A percentile compares a stretch with the other conserved stretches of the same genome.
phyloP scores from a whole-genome alignment of 768 basidiomycete species.

The Epithele typhae region DNA sequence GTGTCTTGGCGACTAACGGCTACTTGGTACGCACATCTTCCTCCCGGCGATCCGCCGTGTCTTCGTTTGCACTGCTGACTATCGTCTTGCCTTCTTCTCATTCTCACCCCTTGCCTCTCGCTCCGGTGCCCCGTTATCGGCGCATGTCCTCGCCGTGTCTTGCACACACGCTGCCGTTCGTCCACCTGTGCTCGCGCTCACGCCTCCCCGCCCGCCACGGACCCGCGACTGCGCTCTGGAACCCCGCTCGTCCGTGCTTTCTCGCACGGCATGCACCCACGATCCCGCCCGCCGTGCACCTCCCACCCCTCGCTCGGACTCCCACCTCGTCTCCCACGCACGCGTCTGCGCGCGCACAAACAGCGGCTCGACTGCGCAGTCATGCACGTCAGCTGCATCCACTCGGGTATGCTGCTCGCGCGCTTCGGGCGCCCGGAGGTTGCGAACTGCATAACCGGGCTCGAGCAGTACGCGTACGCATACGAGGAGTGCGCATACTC shows the following conservation, averaged over 20 bases:
- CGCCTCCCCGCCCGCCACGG: too few species aligned
- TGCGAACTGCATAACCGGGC: constrained; percentile 74
- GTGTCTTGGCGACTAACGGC: constrained; percentile 80
- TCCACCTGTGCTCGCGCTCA: too few species aligned
- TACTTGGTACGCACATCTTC: constrained; percentile 58
- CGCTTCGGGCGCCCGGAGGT: constrained; percentile 81
- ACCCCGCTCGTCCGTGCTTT: too few species aligned
- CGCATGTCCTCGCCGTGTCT: too few species aligned
- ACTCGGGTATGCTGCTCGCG: constrained; percentile 79
- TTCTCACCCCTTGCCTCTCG: not conserved
- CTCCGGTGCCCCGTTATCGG: too few species aligned
- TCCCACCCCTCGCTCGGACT: too few species aligned
- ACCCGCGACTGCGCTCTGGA: too few species aligned
- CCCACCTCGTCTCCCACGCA: not conserved
- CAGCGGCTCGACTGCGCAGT: constrained; percentile 83
- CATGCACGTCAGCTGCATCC: constrained; percentile 83
- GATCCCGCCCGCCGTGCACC: too few species aligned
- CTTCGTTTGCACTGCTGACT: not conserved
- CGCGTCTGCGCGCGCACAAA: not conserved
- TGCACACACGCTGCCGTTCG: too few species aligned
- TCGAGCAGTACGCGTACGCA: constrained; percentile 85
- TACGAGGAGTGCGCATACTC: constrained; percentile 84
- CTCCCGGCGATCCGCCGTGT: not conserved
- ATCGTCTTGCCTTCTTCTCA: not conserved
- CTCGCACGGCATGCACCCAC: too few species aligned